phyloP scores from a whole-genome alignment of 345 rosid genomes.

The Dovyalis caffra region DNA sequence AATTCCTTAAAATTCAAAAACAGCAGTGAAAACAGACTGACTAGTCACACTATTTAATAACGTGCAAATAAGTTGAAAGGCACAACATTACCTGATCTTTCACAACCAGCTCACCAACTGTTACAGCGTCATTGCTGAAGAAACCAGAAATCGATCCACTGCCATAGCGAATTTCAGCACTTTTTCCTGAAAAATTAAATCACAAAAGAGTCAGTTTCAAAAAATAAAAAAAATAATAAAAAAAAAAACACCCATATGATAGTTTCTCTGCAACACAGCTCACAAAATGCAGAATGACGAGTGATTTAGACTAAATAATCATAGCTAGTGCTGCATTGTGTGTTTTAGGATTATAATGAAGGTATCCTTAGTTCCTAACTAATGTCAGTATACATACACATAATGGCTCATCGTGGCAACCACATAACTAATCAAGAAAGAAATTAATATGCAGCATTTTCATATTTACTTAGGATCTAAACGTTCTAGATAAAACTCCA shows the following conservation, averaged over 20 bases:
- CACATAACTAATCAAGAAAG: background rate
- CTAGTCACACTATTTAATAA: background rate
- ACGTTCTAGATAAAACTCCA: background rate
- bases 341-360: background rate
- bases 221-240: background rate
- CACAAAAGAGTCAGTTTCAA: too few relatives aligned
- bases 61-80: background rate
- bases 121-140: slow-evolving; percentile 26
- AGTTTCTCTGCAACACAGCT: background rate
- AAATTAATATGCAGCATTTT: slow-evolving; percentile 3
- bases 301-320: background rate
- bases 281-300: background rate
- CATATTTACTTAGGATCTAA: background rate
- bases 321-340: background rate
- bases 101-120: slow-evolving; percentile 26
- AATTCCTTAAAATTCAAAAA: slow-evolving; percentile 16
- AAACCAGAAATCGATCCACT: slow-evolving; percentile 33
- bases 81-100: slow-evolving; percentile 26
- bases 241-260: background rate
- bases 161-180: slow-evolving; percentile 29
- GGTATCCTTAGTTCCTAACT: background rate
- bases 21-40: background rate
- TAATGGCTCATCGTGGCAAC: background rate
- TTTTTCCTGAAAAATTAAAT: slow-evolving; percentile 19
- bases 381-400: background rate